Conservation (phyloP, 176 grass and related monocot genomes). For the Oryza coarctata region DNA sequence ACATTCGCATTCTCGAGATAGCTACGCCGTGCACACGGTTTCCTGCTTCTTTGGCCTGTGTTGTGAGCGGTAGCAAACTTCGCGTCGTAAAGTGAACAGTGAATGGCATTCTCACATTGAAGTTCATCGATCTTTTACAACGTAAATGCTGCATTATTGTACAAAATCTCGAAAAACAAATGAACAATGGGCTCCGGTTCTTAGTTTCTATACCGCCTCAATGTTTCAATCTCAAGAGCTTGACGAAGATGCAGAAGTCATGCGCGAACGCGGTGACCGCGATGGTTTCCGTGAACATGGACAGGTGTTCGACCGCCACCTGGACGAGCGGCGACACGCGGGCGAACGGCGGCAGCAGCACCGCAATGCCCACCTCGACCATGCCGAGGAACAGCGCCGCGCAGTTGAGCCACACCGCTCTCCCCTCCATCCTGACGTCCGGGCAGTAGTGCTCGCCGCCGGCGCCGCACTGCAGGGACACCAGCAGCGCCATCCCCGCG, state of each 20-base stretch:
- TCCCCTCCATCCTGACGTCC: background rate
- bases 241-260: constrained; percentile 10
- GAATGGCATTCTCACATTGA: background rate
- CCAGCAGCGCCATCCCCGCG: constrained; percentile 16
- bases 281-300: background rate
- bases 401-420: constrained; percentile 31
- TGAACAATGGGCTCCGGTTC: background rate
- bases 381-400: constrained; percentile 26
- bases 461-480: background rate
- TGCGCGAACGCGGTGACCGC: constrained; percentile 16
- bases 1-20: too few relatives aligned
- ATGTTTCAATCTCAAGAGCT: background rate
- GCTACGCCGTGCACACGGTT: too few relatives aligned
- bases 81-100: too few relatives aligned
- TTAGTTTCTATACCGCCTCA: background rate
- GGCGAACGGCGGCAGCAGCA: background rate
- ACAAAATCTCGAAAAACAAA: background rate
- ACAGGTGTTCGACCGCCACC: constrained; percentile 13
- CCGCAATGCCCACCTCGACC: background rate
- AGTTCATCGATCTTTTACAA: background rate
- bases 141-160: background rate
- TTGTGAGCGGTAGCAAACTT: too few relatives aligned
- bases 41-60: too few relatives aligned
- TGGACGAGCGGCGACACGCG: background rate
- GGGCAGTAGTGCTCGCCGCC: background rate